Evolutionary conservation across 345 rosid genomes (phyloP), one percentile per base, ranked within the genome.

Genomic region (Geranium rotundifolium): DNA sequence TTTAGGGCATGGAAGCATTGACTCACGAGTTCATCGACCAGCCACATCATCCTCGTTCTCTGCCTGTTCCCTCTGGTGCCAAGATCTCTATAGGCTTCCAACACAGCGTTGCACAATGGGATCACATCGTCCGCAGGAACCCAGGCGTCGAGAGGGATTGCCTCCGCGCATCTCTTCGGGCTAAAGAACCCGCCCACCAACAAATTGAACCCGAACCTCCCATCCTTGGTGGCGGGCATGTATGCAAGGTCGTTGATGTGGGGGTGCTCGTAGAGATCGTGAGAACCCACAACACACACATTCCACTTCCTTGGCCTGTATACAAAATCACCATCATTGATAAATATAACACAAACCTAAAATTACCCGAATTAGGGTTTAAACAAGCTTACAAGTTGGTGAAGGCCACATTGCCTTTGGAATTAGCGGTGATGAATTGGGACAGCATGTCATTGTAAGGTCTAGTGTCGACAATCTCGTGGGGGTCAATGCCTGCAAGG

Each of bases 221-320:
- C 89, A 59, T 84, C 76, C 79, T 82, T 93, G 12, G 62, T 83
- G 0, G 99, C 91, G 46, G 99, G 99, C 87, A 93, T 86, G 80
- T 93, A 93, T 30, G 99, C 97, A 54, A 93, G 76, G 81, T 93
- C 99, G 57, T 93, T 92, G 64, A 92, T 93, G 76, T 87, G 99
- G 37, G 98, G 99, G 77, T 93, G 99, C 77, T 89, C 99, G 57
- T 84, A 93, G 0, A 93, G 95, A 74, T 93, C 97, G 72, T 86
- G 99, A 17, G 96, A 80, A 27, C 99, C 97, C 17, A 89, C 78
- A n/a, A 93, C 87, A 79, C 91, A 84, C 20, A 81, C 97, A 69
- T 93, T 93, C 97, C 97, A 89, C 77, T 92, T 92, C 73, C 95
- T 82, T n/a, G 98, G 96, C 79, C 98, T 91, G 69, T 57, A 62